A percentile compares a stretch with the other conserved stretches of the same genome.
phyloP scores from a whole-genome alignment of 2,329 filamentous ascomycete species.

The Ascochyta rabiei region DNA sequence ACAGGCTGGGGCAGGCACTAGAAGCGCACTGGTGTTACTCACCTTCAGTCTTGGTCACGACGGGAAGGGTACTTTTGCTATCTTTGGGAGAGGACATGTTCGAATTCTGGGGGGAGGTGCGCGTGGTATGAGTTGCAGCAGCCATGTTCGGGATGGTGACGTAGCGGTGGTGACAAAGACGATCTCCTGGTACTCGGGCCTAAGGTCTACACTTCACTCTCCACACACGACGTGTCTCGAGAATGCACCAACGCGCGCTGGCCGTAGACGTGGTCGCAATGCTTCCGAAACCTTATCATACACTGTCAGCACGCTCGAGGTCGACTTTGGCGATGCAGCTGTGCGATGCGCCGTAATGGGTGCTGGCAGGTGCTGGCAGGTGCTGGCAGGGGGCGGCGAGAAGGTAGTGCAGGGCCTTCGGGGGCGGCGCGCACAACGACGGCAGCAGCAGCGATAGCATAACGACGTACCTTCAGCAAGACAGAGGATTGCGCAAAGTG shows the following conservation, averaged over 20 bases:
- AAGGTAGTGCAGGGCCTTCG: slow-evolving; percentile 25
- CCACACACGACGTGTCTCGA: slow-evolving; percentile 29
- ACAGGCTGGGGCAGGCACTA: slow-evolving; percentile 5
- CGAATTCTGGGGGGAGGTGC: slow-evolving; percentile 44
- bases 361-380: slow-evolving; percentile 10
- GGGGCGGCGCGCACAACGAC: slow-evolving; percentile 25
- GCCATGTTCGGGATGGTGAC: slow-evolving; percentile 46
- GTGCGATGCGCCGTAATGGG: slow-evolving; percentile 23
- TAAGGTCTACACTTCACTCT: slow-evolving; percentile 30
- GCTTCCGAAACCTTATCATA: slow-evolving; percentile 7
- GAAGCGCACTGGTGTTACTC: slow-evolving; percentile 18
- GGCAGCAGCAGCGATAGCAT: slow-evolving; percentile 21
- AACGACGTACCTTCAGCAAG: slow-evolving; percentile 38
- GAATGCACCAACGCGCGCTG: slow-evolving; percentile 21
- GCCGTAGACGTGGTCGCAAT: background rate
- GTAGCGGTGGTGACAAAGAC: slow-evolving; percentile 38
- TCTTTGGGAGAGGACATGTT: slow-evolving; percentile 49
- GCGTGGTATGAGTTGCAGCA: slow-evolving; percentile 43
- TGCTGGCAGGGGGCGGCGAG: slow-evolving; percentile 13
- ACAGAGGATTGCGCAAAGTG: slow-evolving; percentile 29
- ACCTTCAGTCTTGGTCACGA: slow-evolving; percentile 45
- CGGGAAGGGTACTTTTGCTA: slow-evolving; percentile 41
- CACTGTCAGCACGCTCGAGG: background rate
- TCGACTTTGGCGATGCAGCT: slow-evolving; percentile 4
- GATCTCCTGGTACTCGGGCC: slow-evolving; percentile 39